Base-by-base conservation (phyloP, 2,329 filamentous ascomycete genomes). In the Pleomassaria siparia region DNA sequence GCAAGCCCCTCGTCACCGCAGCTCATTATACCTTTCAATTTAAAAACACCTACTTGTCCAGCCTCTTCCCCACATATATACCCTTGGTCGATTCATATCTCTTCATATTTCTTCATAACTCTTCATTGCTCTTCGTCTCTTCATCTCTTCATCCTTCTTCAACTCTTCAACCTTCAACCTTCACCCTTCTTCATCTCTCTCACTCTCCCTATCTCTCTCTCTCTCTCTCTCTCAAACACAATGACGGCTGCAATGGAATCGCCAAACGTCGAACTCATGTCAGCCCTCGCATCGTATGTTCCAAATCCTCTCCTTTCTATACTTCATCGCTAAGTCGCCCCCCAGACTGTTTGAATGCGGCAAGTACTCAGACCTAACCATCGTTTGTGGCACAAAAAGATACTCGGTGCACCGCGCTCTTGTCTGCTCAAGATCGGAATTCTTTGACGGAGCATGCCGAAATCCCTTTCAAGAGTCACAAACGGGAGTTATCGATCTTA, bases 291-390 rank as follows among this genome's bases (percentile, higher is more conserved):
- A 53, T 75, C 74, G 76, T 78, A 70, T 61, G 75, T 66, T 49
- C 28, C 36, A 25, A n/a, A 41, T 37, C 42, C 35, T 39, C 42
- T 28, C 25, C n/a, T n/a, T n/a, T n/a, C 21, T 26, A 20, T 33
- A 50, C 40, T 39, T 33, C 40, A 32, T 47, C 55, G 59, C 60
- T 69, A 65, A 64, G 62, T 66, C 54, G 39, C 50, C 50, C n/a
- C n/a, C 49, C 58, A 65, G 72, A 67, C 58, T 72, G 9, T 66
- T 67, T 55, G 60, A 69, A 59, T 55, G 55, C 26, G 64, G 64
- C 49, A 69, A 69, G 58, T 79, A 76, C 59, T 76, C 74, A 46
- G 76, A 79, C 62, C 67, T 79, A 53, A 77, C 73, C 40, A 70
- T 79, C 58, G 65, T 66, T 42, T 77, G 72, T 66, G 73, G 74